Percentiles rank a stretch among this genome's conserved stretches.
These are phyloP conservation scores for Cucurbitaria berberidis DNA, from an alignment of 2,329 filamentous ascomycete genomes.

Conservation along the genomic window DNA sequence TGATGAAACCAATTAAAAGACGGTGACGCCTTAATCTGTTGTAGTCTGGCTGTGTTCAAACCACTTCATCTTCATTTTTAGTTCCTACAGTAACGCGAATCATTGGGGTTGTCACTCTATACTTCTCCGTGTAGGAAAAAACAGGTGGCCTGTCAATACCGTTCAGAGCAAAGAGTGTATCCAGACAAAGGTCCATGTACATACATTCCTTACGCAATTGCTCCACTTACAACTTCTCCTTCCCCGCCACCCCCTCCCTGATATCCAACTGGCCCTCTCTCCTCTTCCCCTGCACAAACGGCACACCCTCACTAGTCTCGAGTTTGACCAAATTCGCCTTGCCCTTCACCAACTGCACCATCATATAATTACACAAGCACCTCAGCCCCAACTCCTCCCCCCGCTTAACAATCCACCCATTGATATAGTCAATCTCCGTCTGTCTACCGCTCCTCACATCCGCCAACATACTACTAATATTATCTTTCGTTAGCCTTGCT, in stretches of 20 bases:
- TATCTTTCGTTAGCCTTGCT: slow-evolving; percentile 60
- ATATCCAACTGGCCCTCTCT: slow-evolving; percentile 10
- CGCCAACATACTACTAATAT: slow-evolving; percentile 71
- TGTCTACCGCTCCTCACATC: slow-evolving; percentile 65
- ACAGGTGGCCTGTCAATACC: too few species aligned
- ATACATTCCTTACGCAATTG: too few species aligned
- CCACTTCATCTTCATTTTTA: too few species aligned
- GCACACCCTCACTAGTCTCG: slow-evolving; percentile 51
- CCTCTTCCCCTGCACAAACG: slow-evolving; percentile 31
- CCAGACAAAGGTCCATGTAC: too few species aligned
- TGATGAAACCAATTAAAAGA: too few species aligned
- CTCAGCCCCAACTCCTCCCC: slow-evolving; percentile 76
- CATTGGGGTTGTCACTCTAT: too few species aligned
- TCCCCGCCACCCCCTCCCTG: neutral
- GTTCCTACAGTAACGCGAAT: too few species aligned
- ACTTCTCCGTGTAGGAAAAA: too few species aligned
- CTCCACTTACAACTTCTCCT: neutral
- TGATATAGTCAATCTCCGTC: slow-evolving; percentile 84
- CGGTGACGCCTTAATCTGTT: too few species aligned
- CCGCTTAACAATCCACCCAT: slow-evolving; percentile 81
- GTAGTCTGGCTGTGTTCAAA: too few species aligned
- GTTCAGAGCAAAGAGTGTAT: too few species aligned
- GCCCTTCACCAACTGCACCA: slow-evolving; percentile 74
- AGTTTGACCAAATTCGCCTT: slow-evolving; percentile 60
- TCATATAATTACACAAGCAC: slow-evolving; percentile 73